phyloP scores from a whole-genome alignment of 495 filamentous ascomycete genomes.

The Arthonia radiata region DNA sequence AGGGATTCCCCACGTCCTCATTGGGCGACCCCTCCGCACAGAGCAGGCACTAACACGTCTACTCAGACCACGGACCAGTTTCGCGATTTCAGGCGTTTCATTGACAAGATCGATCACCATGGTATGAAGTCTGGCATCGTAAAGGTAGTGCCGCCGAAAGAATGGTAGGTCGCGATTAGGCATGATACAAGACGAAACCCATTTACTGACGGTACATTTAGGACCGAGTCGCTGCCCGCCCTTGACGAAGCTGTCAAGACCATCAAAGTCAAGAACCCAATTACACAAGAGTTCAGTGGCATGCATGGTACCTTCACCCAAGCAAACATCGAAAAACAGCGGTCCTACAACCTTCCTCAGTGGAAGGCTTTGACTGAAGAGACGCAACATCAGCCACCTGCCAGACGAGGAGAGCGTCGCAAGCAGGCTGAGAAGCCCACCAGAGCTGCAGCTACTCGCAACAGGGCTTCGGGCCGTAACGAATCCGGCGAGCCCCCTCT shows the following conservation, averaged over 20 bases:
- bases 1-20: conserved; percentile 12
- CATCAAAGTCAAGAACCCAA: conserved; percentile 84
- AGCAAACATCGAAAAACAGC: conserved; percentile 81
- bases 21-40: neutral
- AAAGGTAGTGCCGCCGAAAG: conserved; percentile 79
- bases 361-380: conserved; percentile 83
- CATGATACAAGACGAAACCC: conserved; percentile 2
- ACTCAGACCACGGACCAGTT: conserved; percentile 72
- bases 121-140: conserved; percentile 94
- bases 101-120: conserved; percentile 71
- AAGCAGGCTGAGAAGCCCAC: conserved; percentile 40
- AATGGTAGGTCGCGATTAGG: conserved; percentile 41
- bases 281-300: conserved; percentile 92
- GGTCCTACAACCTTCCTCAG: conserved; percentile 87
- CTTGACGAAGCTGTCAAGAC: conserved; percentile 73
- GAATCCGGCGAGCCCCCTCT: no score
- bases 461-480: no score
- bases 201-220: conserved; percentile 9
- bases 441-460: conserved; percentile 8
- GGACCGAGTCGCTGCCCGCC: conserved; percentile 43
- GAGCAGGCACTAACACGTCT: neutral
- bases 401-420: conserved; percentile 74
- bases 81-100: conserved; percentile 66
- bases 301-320: conserved; percentile 84
- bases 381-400: conserved; percentile 84